Base-by-base conservation (phyloP, 2,329 filamentous ascomycete species). In the Ophioceras dolichostomum region DNA sequence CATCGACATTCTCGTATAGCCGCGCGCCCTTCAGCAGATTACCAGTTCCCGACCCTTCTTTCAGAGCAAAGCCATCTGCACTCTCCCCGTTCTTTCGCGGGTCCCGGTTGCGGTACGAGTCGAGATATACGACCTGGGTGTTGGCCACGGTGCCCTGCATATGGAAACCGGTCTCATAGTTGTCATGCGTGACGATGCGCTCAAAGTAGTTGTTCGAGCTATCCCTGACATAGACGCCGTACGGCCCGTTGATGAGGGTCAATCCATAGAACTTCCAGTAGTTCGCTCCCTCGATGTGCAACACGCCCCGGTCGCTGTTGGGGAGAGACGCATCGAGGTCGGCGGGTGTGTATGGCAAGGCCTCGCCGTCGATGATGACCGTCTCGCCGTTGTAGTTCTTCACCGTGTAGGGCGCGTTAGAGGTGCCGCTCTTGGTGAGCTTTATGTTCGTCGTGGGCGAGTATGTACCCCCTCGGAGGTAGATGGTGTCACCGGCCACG, bases 11-110 rank as follows among this genome's bases (percentile, higher is more conserved):
- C 37, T 69, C 58, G 62, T 63, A 69, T 0, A 68, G 53, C 14
- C 65, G 57, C 0, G 63, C 60, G 5, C 61, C 62, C 20, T 58
- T 57, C 6, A 68, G 44, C 2, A 61, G 43, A 36, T 69, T 69
- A 8, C 65, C 65, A 16, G 56, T 55, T 3, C 65, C 65, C 2
- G 49, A 53, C 6, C 66, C 65, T 32, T 62, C 57, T 46, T 69
- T 69, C 47, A 58, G 61, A 2, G 57, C 65, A 32, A 68, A 64
- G 1, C 65, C 65, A 37, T 69, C 65, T 9, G 66, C 65, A 28
- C 59, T 64, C 47, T 69, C 65, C 12, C 65, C 65, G 32, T 69
- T 69, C 53, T 68, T 69, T 35, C 65, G 58, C 5, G 65, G 65
- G 32, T 65, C 61, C 0, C 60, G 57, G 48, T 65, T 65, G 19